phyloP scores from a whole-genome alignment of 2,329 filamentous ascomycete genomes.

The Trichoderma oligosporum region DNA sequence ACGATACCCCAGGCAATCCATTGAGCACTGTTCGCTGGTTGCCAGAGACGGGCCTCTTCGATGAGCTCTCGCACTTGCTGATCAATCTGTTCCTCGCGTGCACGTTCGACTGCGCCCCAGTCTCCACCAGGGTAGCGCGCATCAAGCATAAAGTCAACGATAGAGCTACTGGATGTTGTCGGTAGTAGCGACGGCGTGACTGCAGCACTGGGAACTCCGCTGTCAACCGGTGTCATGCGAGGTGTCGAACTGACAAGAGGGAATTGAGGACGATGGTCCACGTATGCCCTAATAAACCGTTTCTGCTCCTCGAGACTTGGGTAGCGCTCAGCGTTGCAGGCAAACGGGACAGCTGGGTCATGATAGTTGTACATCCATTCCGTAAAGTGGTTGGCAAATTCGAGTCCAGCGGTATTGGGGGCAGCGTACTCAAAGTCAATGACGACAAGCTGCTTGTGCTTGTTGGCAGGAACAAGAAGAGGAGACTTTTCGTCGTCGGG shows the following conservation, averaged over 20 bases:
- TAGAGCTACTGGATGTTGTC: conserved; percentile 46
- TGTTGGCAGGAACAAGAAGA: conserved; percentile 80
- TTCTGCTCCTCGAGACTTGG: conserved; percentile 77
- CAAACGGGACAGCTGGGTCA: conserved; percentile 60
- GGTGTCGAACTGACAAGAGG: conserved; percentile 52
- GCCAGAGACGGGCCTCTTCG: conserved; percentile 79
- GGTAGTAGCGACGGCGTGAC: conserved; percentile 37
- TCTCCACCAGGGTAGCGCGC: conserved; percentile 55
- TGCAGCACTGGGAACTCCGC: conserved; percentile 31
- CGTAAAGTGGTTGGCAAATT: conserved; percentile 97
- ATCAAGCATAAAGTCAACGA: conserved; percentile 78
- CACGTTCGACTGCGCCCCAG: conserved; percentile 52
- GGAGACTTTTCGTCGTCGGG: conserved; percentile 74
- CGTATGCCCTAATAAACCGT: conserved; percentile 81
- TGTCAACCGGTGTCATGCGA: conserved; percentile 44
- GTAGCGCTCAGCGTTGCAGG: conserved; percentile 66
- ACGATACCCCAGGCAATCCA: conserved; percentile 98
- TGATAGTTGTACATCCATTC: conserved; percentile 99
- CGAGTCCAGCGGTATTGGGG: conserved; percentile 78
- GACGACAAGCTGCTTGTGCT: conserved; percentile 93
- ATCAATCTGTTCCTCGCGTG: conserved; percentile 62
- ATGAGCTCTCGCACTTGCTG: conserved; percentile 65
- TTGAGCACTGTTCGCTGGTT: conserved; percentile 78
- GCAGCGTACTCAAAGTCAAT: conserved; percentile 98
- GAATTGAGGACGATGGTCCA: conserved; percentile 72